Base-by-base conservation (phyloP, 331 rosid genomes). In the Cydonia oblonga region DNA sequence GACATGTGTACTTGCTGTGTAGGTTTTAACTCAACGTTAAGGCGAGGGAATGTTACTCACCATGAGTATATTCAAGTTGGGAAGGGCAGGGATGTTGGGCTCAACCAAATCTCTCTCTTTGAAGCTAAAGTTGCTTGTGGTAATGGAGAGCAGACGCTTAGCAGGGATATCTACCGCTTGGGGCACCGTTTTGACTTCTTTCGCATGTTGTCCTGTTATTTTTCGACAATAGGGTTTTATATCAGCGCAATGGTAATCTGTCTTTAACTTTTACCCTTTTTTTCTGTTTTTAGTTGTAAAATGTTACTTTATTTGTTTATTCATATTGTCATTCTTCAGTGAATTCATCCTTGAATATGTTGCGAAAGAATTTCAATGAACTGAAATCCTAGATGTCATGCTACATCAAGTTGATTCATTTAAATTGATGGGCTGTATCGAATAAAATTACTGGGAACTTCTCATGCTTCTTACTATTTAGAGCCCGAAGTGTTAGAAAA, bases 91-190 rank as follows among this genome's bases (percentile, higher is more conserved):
- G 98, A 93, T 82, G 97, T 93, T 20, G 98, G 98, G 23, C 93
- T 92, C 64, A 93, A 93, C 71, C 98, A 91, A 83, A 93, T 91
- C 81, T 91, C 98, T 40, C 95, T 93, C 60, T 91, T 93, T 72
- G 98, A 93, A 86, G 98, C 96, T 10, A 93, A 93, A 81, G 98
- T 91, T 69, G 95, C 98, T 64, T 89, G 98, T 71, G 97, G 98
- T 56, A 93, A 93, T 76, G 97, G 98, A 84, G 98, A 91, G 87
- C 97, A 93, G 86, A 85, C 75, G 3, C 71, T 93, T 22, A 91
- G 97, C 90, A 89, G 98, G 74, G 98, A 93, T 71, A 64, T 93
- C 79, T 93, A 93, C 81, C 83, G 97, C 56, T 82, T 95, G 66
- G 98, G 98, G 35, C 98, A 95, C 75, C 98, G 97, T 65, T 92